Base-by-base conservation (phyloP, 768 basidiomycete species). In the Hysterangium stoloniferum region DNA sequence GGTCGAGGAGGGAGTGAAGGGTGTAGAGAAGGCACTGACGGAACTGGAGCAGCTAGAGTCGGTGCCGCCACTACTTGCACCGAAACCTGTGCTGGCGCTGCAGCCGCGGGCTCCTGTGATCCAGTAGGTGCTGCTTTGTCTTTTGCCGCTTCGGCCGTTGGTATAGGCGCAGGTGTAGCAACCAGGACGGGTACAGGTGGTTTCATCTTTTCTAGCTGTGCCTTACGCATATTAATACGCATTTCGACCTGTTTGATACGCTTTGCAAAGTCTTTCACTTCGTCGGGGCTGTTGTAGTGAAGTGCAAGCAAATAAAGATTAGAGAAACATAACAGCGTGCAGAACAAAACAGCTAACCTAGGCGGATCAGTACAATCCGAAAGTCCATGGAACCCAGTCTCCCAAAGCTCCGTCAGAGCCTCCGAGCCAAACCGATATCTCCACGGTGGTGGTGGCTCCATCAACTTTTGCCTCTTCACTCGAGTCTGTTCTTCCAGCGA, bases 371-470 rank as follows among this genome's bases (percentile, higher is more conserved):
- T 71, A 24, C 89, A 63, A 62, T 88, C 83, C 8, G 58, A 48
- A 48, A 86, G 59, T 43, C 78, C 77, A 54, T 78, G 69, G 59
- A 83, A 89, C 13, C 88, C 87, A 80, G 85, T 79, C 51, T 80
- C 77, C 88, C 88, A 92, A 25, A 88, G 84, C 54, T 88, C 85
- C 2, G 84, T 85, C 61, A 90, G 65, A 1, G 84, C 70, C 52
- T 77, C 77, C 36, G 81, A 82, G 6, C 89, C 88, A 43, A 79
- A 71, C 50, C 63, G 68, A 72, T 81, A 80, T 41, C 73, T 62
- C 82, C 84, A 88, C 20, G 80, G 76, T 45, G 72, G 67, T 13
- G 77, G 76, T 3, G 77, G 71, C 57, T 77, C 71, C 50, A 75
- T 71, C 75, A 84, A 73, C 58, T 73, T 76, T 50, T 64, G 62